Evolutionary conservation across 805 yeast species (phyloP), one percentile per base, ranked within the genome.

Genomic region (Sungouiella blattae): DNA sequence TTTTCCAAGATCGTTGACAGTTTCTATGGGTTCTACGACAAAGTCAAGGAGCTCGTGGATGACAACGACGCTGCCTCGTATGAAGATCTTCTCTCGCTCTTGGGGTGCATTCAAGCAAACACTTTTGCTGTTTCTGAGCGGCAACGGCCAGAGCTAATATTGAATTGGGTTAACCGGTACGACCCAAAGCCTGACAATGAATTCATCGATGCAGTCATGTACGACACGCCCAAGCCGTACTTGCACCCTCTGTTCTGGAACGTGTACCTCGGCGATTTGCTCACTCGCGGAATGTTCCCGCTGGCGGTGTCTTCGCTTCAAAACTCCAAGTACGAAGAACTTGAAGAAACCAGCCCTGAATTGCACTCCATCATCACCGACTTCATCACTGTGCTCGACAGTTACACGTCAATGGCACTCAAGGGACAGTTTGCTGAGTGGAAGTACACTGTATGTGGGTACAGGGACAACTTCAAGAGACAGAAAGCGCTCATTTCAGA

Each of bases 101-200:
- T 83, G 30, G 79, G 77, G 40, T 74, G 87, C 46, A 51, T 83
- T 18, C 70, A 71, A 32, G 75, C 85, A 0, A 54, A 75, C 24
- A 64, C 68, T 46, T 79, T 77, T 44, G 48, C 50, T 26, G 37
- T 42, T 2, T 63, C 67, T 12, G 52, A 58, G 9, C 62, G 67
- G 37, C 62, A 55, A 32, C 64, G 65, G 43, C 70, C 79, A 20
- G 63, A 64, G 31, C 51, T 67, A 26, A 56, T 79, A 23, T 57
- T 71, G 11, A 70, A 67, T 31, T 84, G 93, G 93, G 65, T 81
- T 17, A 84, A 84, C 50, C 68, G 77, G 37, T 78, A 81, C 20
- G 86, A 83, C 52, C 78, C 81, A 4, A 75, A 76, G 45, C 89
- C 89, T 1, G 77, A 71, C 39, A 64, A 65, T 13, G 75, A 69